Base-by-base conservation (phyloP, 75 land plant genomes). In the Pseudotsuga menziesii region DNA sequence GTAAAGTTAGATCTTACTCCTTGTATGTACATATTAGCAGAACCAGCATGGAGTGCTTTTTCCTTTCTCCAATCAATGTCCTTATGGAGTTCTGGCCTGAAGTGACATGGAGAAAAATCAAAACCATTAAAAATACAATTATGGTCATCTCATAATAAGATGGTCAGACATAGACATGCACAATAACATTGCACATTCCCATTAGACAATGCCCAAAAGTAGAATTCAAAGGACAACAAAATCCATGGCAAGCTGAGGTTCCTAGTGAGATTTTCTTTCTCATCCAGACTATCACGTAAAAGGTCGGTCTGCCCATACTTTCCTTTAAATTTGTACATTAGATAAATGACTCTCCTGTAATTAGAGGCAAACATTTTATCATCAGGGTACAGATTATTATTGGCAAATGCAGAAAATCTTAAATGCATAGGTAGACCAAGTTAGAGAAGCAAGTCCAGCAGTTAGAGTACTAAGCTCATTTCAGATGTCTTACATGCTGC, bases 21-120 rank as follows among this genome's bases (percentile, higher is more conserved):
- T 52, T 72, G 74, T 72, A 52, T 72, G 25, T 72, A 72, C 74
- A 72, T 48, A 72, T 54, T 52, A 26, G 71, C 19, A 19, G 74
- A 54, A 22, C 57, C 25, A 16, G 56, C 19, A 12, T 48, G 74
- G 22, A 41, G 57, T 72, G 74, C 1, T n/a, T 54, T 72, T 22
- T 72, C 74, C 55, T 72, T 72, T 72, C 74, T 54, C 74, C 74
- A 72, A 48, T 72, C 74, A 44, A 22, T 54, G 56, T 72, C 74
- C 74, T 72, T 72, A 16, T 16, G n/a, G n/a, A 26, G 19, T 4
- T 72, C 74, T 72, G 29, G 5, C 74, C 74, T 72, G 74, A 54
- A 12, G 20, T 17, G 35, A 27, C 29, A 62, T 27, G 16, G 17
- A 22, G 35, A 67, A 36, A 36, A 20, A 17, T 35, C 32, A 19